These are phyloP conservation scores for Podila horticola DNA, from an alignment of 192 early-diverging fungal species.

Conservation along the genomic window DNA sequence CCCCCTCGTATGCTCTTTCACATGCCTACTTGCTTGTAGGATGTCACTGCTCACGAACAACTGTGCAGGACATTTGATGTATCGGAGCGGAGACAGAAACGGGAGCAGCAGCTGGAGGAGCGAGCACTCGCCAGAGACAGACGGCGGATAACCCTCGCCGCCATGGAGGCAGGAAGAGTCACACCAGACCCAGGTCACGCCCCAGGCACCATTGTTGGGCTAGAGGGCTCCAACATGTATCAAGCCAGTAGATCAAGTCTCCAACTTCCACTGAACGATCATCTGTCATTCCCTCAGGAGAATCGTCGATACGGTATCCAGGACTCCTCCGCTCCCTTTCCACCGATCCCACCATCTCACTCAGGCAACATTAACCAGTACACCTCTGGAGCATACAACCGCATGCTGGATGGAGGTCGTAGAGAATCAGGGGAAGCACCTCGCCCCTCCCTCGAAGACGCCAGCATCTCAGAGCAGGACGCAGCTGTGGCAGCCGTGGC, in stretches of 20 bases:
- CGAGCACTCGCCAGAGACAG: conserved; percentile 31
- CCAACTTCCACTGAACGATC: conserved; percentile 37
- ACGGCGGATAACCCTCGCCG: conserved; percentile 18
- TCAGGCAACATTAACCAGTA: not conserved
- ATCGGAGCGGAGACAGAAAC: conserved; percentile 38
- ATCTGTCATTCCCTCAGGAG: conserved; percentile 42
- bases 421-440: conserved; percentile 13
- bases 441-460: conserved; percentile 35
- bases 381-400: conserved; percentile 19
- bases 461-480: conserved; percentile 43
- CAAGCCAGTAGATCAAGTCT: conserved; percentile 37
- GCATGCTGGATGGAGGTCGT: conserved; percentile 3
- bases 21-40: conserved; percentile 13
- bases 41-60: conserved; percentile 46
- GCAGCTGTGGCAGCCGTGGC: conserved; percentile 43
- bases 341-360: conserved; percentile 7
- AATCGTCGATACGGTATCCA: conserved; percentile 38
- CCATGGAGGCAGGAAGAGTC: conserved; percentile 23
- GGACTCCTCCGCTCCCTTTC: conserved; percentile 17
- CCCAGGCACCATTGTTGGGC: conserved; percentile 24
- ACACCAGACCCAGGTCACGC: conserved; percentile 26
- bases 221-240: conserved; percentile 16
- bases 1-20: not conserved
- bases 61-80: conserved; percentile 47
- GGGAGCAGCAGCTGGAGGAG: conserved; percentile 34